A percentile compares a stretch with the other conserved stretches of the same genome.
Evolutionary conservation across 768 basidiomycete species (phyloP).

Genomic region (Termitomyces sp.): DNA sequence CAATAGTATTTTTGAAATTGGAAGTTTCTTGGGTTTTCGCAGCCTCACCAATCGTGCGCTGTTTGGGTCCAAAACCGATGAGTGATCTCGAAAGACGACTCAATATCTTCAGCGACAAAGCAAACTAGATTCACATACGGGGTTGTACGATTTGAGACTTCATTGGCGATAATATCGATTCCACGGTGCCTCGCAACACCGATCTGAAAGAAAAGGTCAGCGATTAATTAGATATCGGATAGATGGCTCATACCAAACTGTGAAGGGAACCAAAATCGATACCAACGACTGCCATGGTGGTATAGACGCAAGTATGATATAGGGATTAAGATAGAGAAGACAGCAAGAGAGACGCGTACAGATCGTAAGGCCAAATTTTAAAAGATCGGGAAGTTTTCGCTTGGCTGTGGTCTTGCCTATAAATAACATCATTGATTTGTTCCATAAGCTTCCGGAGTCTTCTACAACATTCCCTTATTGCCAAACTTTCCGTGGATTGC

Average conservation of each 20-base stretch:
- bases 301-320: constrained; percentile 16
- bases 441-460: constrained; percentile 19
- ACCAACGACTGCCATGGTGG: constrained; percentile 85
- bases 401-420: constrained; percentile 17
- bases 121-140: constrained; percentile 55
- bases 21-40: constrained; percentile 98
- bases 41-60: constrained; percentile 87
- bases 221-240: constrained; percentile 3
- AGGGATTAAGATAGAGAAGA: constrained; percentile 7
- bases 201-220: constrained; percentile 46
- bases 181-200: constrained; percentile 94
- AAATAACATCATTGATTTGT: constrained; percentile 17
- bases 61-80: constrained; percentile 89
- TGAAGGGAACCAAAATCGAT: constrained; percentile 89
- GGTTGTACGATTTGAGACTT: constrained; percentile 94
- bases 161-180: constrained; percentile 98
- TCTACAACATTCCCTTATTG: constrained; percentile 13
- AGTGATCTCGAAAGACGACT: constrained; percentile 57
- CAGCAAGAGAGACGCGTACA: constrained; percentile 4
- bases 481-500: background rate
- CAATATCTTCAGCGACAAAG: background rate
- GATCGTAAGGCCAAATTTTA: constrained; percentile 14
- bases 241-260: constrained; percentile 59
- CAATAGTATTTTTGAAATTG: constrained; percentile 97
- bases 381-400: constrained; percentile 15